Conservation (phyloP, 768 basidiomycete genomes). For the Collybia mongolica region DNA sequence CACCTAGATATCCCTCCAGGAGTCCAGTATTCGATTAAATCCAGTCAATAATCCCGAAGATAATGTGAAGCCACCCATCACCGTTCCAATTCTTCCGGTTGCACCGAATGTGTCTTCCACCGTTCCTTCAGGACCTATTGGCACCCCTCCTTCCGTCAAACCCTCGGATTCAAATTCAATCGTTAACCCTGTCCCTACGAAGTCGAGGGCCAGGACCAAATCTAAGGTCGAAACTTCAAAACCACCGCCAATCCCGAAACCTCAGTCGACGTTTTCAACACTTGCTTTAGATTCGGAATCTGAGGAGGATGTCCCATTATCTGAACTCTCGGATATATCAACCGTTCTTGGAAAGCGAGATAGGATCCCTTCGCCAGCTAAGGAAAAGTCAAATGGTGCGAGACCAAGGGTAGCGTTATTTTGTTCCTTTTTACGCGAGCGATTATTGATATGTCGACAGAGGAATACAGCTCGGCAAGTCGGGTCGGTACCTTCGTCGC, state of each 20-base stretch:
- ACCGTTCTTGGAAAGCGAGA: slow-evolving; percentile 13
- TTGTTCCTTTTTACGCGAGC: too few relatives aligned
- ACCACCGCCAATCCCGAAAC: background rate
- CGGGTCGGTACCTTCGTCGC: too few relatives aligned
- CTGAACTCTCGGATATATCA: slow-evolving; percentile 6
- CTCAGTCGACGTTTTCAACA: slow-evolving; percentile 3
- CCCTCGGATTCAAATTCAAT: background rate
- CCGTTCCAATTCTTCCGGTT: too few relatives aligned
- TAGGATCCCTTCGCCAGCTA: slow-evolving; percentile 6
- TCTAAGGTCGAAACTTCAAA: background rate
- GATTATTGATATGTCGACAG: too few relatives aligned
- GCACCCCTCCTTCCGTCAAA: background rate
- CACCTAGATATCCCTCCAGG: background rate
- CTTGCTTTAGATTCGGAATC: slow-evolving; percentile 4
- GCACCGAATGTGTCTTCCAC: background rate
- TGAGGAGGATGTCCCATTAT: slow-evolving; percentile 16
- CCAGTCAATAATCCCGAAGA: background rate
- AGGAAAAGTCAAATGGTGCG: background rate
- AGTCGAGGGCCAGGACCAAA: background rate
- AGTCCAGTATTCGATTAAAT: background rate
- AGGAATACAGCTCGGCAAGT: too few relatives aligned
- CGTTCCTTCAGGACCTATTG: background rate
- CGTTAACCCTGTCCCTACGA: background rate
- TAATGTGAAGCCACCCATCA: background rate
- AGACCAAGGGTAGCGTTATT: too few relatives aligned